Evolutionary conservation across 371 early-diverging fungal genomes (phyloP), one percentile per base, ranked within the genome.

Genomic region (Lichtheimia ornata): DNA sequence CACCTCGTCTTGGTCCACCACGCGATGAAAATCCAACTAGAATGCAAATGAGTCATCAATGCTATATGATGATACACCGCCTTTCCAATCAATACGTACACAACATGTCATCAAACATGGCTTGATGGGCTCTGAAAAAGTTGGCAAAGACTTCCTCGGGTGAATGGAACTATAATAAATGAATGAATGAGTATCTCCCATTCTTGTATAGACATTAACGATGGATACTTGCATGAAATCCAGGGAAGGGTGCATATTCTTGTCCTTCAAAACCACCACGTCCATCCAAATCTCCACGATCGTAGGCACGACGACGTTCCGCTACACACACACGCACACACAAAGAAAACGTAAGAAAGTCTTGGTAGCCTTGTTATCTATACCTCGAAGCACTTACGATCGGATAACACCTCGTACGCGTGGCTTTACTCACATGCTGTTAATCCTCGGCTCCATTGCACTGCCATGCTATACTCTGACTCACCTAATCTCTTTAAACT

Each of bases 371-470:
- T 17, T 30, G 3, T 18, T 24, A 30, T 22, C 40, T 35, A 20
- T 13, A 42, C 41, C 14, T 22, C n/a, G 47, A 43, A 1, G 11
- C 24, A 58, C 74, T 61, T 80, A 84, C 81, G 65, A 61, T 85
- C 83, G 22, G 78, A 77, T 49, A 85, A 57, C 18, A 83, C 72
- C 63, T 85, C 83, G 57, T 82, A 85, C 15, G 85, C 85, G 13
- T 40, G 59, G 30, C 59, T 59, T 35, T n/a, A 41, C 0, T 3
- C 2, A 24, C 35, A 35, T 35, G 35, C 11, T 56, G 43, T 25
- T 13, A 56, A 22, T 18, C n/a, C n/a, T 41, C 44, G 12, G 18
- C 12, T 54, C 15, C 28, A 27, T 9, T 6, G 15, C 13, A 11
- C 15, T 18, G 18, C 45, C 27, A 14, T 17, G 22, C 40, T 43